Evolutionary conservation across 1,284 basidiomycete genomes (phyloP).

Genomic region (Moesziomyces sp.): DNA sequence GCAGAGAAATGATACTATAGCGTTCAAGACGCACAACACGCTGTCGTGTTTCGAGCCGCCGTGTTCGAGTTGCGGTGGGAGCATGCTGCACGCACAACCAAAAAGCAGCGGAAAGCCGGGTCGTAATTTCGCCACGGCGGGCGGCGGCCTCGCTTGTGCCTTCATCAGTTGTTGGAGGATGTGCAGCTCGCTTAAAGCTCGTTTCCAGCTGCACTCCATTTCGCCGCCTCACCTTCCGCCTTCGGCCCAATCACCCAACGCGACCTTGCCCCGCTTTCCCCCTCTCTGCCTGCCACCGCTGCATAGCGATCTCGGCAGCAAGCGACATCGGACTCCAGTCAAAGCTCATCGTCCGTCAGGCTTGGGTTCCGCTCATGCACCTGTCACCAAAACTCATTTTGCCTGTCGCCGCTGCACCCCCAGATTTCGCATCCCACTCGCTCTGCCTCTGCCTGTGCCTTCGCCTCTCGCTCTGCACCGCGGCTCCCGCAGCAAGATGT

Average conservation of each 20-base stretch:
- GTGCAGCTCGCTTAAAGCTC: slow-evolving; percentile 13
- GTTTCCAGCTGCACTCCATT: neutral
- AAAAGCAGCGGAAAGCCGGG: no score
- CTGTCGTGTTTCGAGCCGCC: no score
- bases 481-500: no score
- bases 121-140: neutral
- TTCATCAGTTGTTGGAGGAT: slow-evolving; percentile 2
- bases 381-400: neutral
- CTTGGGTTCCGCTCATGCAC: neutral
- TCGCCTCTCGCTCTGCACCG: no score
- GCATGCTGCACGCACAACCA: no score
- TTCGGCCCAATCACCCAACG: neutral
- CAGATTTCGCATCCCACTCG: neutral
- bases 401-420: neutral
- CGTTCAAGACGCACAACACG: no score
- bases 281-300: neutral
- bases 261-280: slow-evolving; percentile 14
- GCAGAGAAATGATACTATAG: no score
- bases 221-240: neutral
- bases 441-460: no score
- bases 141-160: slow-evolving; percentile 4
- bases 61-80: no score
- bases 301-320: no score
- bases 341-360: no score
- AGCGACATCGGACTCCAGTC: no score